These are phyloP conservation scores for Zygoascus meyerae DNA, from an alignment of 1,139 yeast genomes.

Conservation along the genomic window DNA sequence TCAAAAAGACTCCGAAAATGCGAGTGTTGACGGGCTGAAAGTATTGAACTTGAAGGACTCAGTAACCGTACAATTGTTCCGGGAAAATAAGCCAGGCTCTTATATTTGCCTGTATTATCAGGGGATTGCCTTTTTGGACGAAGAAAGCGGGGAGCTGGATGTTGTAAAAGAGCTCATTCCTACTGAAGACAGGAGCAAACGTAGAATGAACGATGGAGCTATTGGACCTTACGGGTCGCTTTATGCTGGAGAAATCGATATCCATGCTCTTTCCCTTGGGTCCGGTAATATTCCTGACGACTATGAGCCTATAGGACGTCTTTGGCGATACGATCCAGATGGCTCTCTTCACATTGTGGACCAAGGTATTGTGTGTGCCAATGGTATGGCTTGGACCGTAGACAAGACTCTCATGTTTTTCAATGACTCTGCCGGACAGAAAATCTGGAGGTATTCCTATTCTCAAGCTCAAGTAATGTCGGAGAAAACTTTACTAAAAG, in stretches of 20 bases:
- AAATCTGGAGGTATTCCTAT: constrained; percentile 59
- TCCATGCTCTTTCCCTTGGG: constrained; percentile 25
- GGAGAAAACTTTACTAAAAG: constrained; percentile 38
- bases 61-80: constrained; percentile 28
- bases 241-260: constrained; percentile 29
- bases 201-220: constrained; percentile 31
- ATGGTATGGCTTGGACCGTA: constrained; percentile 67
- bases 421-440: constrained; percentile 62
- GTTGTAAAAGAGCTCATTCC: constrained; percentile 30
- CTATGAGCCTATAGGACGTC: constrained; percentile 30
- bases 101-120: constrained; percentile 29
- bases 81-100: constrained; percentile 24
- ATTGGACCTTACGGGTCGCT: constrained; percentile 34
- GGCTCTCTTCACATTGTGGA: constrained; percentile 20
- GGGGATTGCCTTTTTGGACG: constrained; percentile 31
- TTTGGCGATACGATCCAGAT: constrained; percentile 35
- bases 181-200: constrained; percentile 18
- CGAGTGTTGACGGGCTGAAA: constrained; percentile 23
- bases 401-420: constrained; percentile 51
- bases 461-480: constrained; percentile 40
- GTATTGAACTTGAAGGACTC: constrained; percentile 26
- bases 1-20: constrained; percentile 14
- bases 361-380: constrained; percentile 33
- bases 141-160: constrained; percentile 30
- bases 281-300: constrained; percentile 23